Conservation (phyloP, 2,329 filamentous ascomycete species). For the Macrophomina pseudophaseolina region DNA sequence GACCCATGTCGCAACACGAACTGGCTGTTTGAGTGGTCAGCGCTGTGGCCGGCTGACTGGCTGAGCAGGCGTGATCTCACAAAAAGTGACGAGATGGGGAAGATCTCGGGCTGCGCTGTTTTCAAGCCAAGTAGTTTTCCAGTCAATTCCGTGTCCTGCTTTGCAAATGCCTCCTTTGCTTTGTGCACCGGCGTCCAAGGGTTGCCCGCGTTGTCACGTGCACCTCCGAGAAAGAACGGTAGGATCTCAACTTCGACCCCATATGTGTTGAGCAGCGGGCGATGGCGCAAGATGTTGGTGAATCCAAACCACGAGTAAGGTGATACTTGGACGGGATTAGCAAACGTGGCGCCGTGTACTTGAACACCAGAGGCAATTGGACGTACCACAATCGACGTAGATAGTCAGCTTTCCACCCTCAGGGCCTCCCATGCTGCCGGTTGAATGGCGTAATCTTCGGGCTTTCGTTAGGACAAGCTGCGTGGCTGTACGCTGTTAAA, state of each 20-base stretch:
- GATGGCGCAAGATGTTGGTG: slow-evolving; percentile 25
- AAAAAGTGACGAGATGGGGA: neutral
- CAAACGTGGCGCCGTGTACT: neutral
- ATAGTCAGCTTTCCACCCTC: slow-evolving; percentile 19
- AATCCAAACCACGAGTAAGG: slow-evolving; percentile 29
- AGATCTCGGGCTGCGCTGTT: neutral
- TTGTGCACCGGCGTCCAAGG: slow-evolving; percentile 12
- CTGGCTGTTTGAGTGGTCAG: slow-evolving; percentile 13
- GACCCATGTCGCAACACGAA: slow-evolving; percentile 26
- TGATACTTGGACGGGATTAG: slow-evolving; percentile 11
- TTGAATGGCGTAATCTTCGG: neutral
- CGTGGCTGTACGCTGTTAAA: too few relatives aligned
- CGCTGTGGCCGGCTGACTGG: too few relatives aligned
- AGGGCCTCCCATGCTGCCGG: neutral
- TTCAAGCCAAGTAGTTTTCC: neutral
- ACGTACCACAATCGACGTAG: slow-evolving; percentile 25
- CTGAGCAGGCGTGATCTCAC: neutral
- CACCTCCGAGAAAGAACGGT: slow-evolving; percentile 28
- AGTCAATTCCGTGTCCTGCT: neutral
- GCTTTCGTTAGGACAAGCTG: too few relatives aligned
- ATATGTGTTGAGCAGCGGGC: slow-evolving; percentile 24
- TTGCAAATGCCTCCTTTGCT: slow-evolving; percentile 22
- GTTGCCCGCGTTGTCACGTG: slow-evolving; percentile 27
- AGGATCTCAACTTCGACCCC: slow-evolving; percentile 26
- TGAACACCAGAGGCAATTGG: neutral